A percentile compares a stretch with the other conserved stretches of the same genome.
These are phyloP conservation scores for Claviceps citrina DNA, from an alignment of 2,329 filamentous ascomycete species.

Conservation along the genomic window DNA sequence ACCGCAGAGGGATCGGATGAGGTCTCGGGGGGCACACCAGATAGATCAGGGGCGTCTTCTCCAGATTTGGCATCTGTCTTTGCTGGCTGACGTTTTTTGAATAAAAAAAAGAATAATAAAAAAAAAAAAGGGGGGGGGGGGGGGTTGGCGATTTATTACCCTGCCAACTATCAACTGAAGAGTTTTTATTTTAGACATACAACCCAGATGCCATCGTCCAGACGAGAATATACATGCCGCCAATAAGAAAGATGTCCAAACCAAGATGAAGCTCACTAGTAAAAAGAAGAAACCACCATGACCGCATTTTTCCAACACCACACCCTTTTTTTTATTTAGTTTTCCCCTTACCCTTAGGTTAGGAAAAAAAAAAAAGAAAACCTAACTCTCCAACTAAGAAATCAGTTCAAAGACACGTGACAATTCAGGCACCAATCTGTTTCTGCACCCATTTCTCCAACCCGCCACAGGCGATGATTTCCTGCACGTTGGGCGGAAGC, in stretches of 20 bases:
- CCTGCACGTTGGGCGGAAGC: constrained; percentile 72
- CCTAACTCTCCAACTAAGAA: too few species aligned
- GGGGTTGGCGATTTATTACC: too few species aligned
- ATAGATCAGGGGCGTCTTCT: constrained; percentile 9
- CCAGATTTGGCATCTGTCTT: constrained; percentile 17
- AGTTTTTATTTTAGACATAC: too few species aligned
- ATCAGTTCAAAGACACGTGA: neutral
- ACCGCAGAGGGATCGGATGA: neutral
- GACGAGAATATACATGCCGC: too few species aligned
- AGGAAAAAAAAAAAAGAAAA: neutral
- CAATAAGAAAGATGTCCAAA: too few species aligned
- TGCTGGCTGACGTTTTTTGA: constrained; percentile 8
- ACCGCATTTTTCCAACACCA: neutral
- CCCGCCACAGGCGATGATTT: constrained; percentile 64
- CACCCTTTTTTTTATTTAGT: neutral
- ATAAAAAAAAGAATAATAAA: neutral
- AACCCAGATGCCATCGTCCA: too few species aligned
- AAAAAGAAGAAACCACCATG: too few species aligned
- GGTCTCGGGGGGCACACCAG: constrained; percentile 3
- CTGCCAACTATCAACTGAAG: too few species aligned
- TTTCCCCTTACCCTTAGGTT: too few species aligned
- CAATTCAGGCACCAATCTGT: constrained; percentile 37
- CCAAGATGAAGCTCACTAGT: too few species aligned
- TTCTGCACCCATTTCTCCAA: constrained; percentile 71
- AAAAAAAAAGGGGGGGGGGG: too few species aligned